Conservation (phyloP, 345 rosid species). For the Euclidium syriacum region DNA sequence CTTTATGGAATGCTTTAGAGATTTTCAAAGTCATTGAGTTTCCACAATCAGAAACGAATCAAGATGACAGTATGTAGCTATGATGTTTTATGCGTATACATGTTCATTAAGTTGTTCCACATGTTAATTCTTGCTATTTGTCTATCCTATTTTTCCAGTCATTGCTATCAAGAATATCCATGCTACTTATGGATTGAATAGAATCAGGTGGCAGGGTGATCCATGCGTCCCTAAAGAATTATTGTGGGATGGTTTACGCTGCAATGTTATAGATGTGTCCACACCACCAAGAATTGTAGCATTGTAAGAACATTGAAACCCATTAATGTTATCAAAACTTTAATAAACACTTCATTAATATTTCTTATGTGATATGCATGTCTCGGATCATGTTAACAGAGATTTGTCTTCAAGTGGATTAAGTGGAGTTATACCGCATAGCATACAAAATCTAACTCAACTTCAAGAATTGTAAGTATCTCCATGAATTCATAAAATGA, state of each 20-base stretch:
- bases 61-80: constrained; percentile 22
- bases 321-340: not conserved
- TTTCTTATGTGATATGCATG: not conserved
- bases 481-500: not conserved
- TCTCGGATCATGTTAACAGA: constrained; percentile 8
- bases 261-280: constrained; percentile 10
- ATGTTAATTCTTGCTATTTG: not conserved
- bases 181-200: constrained; percentile 22
- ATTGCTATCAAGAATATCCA: constrained; percentile 39
- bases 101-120: not conserved
- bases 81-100: not conserved
- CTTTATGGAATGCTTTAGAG: constrained; percentile 25
- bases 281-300: constrained; percentile 37
- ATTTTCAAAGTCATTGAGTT: constrained; percentile 1
- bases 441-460: constrained; percentile 25
- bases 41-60: constrained; percentile 20
- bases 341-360: not conserved
- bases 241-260: constrained; percentile 35
- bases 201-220: constrained; percentile 46
- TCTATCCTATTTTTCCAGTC: constrained; percentile 14
- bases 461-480: constrained; percentile 38
- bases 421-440: constrained; percentile 25
- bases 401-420: constrained; percentile 39
- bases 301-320: constrained; percentile 34
- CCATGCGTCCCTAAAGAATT: constrained; percentile 33